Evolutionary conservation across 2,329 filamentous ascomycete species (phyloP).

Genomic region (Ampelomyces quisqualis): DNA sequence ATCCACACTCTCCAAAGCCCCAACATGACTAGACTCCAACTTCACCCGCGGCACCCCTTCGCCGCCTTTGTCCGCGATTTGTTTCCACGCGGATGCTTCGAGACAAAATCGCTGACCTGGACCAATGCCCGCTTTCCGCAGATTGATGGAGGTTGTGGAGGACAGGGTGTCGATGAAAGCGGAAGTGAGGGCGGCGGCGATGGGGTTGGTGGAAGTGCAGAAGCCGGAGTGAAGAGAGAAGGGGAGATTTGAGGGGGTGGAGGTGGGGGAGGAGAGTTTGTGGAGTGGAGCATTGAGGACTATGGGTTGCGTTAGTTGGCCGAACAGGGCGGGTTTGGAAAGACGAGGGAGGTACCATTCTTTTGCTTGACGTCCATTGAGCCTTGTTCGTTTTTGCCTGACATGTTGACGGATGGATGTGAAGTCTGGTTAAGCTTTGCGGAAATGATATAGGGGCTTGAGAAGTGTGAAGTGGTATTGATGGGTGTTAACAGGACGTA

Average conservation of each 20-base stretch:
- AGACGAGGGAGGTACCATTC: slow-evolving; percentile 17
- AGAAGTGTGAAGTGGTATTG: background rate
- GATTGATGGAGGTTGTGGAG: slow-evolving; percentile 58
- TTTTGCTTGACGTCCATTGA: slow-evolving; percentile 31
- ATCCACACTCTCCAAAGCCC: slow-evolving; percentile 50
- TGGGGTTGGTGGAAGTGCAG: slow-evolving; percentile 33
- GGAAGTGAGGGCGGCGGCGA: slow-evolving; percentile 59
- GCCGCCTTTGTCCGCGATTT: slow-evolving; percentile 32
- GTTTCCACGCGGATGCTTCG: slow-evolving; percentile 58
- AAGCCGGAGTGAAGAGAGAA: slow-evolving; percentile 17
- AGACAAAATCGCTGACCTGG: slow-evolving; percentile 62
- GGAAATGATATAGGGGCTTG: background rate
- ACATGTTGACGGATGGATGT: slow-evolving; percentile 20
- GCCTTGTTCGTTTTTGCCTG: slow-evolving; percentile 23
- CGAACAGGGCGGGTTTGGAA: background rate
- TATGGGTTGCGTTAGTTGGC: slow-evolving; percentile 6
- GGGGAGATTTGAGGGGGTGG: slow-evolving; percentile 3
- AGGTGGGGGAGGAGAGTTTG: slow-evolving; percentile 18
- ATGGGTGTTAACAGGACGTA: too few species aligned
- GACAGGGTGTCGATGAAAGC: slow-evolving; percentile 62
- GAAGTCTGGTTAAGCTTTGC: background rate
- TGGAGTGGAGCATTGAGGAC: slow-evolving; percentile 30
- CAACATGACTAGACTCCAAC: slow-evolving; percentile 54
- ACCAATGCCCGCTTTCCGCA: slow-evolving; percentile 55
- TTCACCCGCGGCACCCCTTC: slow-evolving; percentile 46